phyloP scores from a whole-genome alignment of 1,284 basidiomycete genomes.

The Ganoderma leucocontextum region DNA sequence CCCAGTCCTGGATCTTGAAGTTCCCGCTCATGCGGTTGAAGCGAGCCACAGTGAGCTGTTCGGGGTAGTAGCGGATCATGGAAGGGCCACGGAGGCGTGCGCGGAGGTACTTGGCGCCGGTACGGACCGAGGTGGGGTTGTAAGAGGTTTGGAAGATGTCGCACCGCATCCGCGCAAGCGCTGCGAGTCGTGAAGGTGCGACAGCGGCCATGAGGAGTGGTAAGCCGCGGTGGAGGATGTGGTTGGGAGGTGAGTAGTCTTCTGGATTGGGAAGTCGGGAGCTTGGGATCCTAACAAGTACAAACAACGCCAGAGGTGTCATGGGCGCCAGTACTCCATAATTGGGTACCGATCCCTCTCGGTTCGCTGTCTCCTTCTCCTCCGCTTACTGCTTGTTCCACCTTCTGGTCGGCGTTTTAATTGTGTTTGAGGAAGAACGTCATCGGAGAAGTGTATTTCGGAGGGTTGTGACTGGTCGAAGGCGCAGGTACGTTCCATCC shows the following conservation, averaged over 20 bases:
- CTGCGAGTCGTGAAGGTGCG: constrained; percentile 55
- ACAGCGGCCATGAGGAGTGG: constrained; percentile 42
- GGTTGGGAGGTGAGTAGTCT: background rate
- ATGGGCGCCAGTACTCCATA: background rate
- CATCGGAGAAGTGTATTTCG: background rate
- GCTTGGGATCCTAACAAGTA: constrained; percentile 31
- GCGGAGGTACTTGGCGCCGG: constrained; percentile 87
- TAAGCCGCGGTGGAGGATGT: constrained; percentile 1
- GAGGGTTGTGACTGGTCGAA: background rate
- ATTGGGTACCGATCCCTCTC: background rate
- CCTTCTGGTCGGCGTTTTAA: background rate
- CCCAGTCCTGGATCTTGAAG: constrained; percentile 65
- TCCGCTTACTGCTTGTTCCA: background rate
- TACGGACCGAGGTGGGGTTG: constrained; percentile 81
- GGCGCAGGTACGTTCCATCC: background rate
- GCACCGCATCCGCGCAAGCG: constrained; percentile 67
- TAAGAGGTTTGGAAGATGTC: constrained; percentile 85
- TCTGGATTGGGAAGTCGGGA: constrained; percentile 21
- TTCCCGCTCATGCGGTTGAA: constrained; percentile 54
- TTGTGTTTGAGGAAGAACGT: background rate
- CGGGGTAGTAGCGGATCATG: constrained; percentile 82
- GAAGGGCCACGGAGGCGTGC: constrained; percentile 78
- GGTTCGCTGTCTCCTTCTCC: background rate
- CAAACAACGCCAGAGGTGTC: constrained; percentile 26
- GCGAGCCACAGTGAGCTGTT: constrained; percentile 58